Evolutionary conservation across 2,329 filamentous ascomycete species (phyloP), one percentile per base, ranked within the genome.

Genomic region (Pseudopithomyces maydicus): DNA sequence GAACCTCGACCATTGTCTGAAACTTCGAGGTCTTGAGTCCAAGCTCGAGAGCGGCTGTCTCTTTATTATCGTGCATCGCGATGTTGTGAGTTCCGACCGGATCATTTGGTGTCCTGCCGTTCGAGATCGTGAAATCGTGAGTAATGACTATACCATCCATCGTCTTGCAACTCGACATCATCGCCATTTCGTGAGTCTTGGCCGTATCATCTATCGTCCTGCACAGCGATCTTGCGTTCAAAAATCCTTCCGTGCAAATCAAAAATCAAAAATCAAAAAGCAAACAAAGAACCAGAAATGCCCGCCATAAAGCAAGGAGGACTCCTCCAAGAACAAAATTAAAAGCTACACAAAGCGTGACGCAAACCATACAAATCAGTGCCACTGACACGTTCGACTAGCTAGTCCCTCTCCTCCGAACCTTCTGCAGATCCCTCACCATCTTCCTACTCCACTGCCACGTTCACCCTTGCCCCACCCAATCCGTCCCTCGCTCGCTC

Each of bases 1-100:
- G 48, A 2, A 75, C 67, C 41, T 75, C 69, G 23, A 75, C 59
- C 14, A 69, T 63, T 6, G 65, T 71, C 29, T 73, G 69, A 6
- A 74, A 52, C 49, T 66, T 71, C 6, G 70, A 66, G 23, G 57
- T 61, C 56, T 64, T 58, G 44, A 39, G n/a, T 15, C 17, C 45
- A 19, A 12, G 22, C 10, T 26, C 33, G 17, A 15, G 12, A 6
- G 23, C 45, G 12, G 19, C 44, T 20, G 33, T 48, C 36, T 38
- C 42, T 35, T 55, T 44, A 36, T 38, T 43, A 33, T 49, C 15
- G 26, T 52, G 17, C 38, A 42, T 44, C n/a, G 52, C 8, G 12
- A 49, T 42, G 39, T 19, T 8, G 42, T 55, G 36, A 43, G 22
- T 32, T 12, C 42, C n/a, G n/a, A 32, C 29, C n/a, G 39, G 14